Percentiles rank a stretch among this genome's conserved stretches.
phyloP scores from a whole-genome alignment of 331 rosid species.

The Rosa hybrid region DNA sequence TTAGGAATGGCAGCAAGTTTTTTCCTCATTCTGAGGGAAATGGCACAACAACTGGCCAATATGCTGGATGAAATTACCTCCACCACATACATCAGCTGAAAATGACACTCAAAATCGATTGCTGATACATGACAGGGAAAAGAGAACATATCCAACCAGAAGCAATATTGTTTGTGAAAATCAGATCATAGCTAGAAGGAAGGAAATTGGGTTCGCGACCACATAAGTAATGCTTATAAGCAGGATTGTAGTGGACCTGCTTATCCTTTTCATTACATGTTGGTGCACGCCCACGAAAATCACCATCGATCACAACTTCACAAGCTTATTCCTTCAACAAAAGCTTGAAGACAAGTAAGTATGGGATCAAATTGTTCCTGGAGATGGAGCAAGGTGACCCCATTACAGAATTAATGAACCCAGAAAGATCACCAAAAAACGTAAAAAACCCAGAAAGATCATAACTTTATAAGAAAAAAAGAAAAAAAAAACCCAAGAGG shows the following conservation, averaged over 20 bases:
- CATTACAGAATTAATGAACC: not conserved
- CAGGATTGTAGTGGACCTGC: conserved; percentile 12
- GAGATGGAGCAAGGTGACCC: conserved; percentile 40
- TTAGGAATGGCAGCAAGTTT: not conserved
- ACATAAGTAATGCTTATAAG: not conserved
- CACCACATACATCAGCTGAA: not conserved
- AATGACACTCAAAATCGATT: not conserved
- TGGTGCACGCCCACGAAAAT: not conserved
- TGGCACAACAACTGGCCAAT: not conserved
- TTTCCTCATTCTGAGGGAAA: conserved; percentile 2
- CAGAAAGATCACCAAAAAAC: no score
- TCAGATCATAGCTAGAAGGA: conserved; percentile 11
- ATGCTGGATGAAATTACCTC: not conserved
- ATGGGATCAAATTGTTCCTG: conserved; percentile 11
- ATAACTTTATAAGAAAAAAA: no score
- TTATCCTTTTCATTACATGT: not conserved
- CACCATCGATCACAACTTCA: conserved; percentile 20
- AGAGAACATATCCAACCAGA: not conserved
- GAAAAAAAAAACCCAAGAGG: no score
- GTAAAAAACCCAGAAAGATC: no score
- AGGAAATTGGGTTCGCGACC: not conserved
- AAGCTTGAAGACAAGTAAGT: conserved; percentile 2
- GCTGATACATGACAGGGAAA: conserved; percentile 1
- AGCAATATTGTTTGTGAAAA: conserved; percentile 1
- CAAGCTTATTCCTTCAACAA: conserved; percentile 7